A percentile compares a stretch with the other conserved stretches of the same genome.
Conservation (phyloP, 768 basidiomycete species). For the Termitomyces sp. region DNA sequence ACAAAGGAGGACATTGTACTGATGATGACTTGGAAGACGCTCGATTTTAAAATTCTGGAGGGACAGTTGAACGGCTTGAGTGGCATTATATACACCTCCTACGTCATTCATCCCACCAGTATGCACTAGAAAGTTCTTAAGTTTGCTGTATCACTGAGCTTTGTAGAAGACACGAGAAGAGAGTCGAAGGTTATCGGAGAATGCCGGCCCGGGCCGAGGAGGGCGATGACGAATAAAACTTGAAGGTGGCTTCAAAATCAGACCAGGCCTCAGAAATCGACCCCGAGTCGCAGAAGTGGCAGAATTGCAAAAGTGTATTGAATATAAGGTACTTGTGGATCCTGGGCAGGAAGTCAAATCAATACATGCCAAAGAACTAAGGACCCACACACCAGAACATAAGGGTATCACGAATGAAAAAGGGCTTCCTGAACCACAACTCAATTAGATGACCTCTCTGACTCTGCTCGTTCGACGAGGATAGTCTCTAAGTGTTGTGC, state of each 20-base stretch:
- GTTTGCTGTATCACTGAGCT: neutral
- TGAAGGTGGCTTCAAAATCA: too few relatives aligned
- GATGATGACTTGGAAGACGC: neutral
- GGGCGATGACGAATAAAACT: neutral
- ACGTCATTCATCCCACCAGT: neutral
- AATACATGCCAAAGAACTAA: neutral
- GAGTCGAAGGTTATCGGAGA: neutral
- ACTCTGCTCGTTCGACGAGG: slow-evolving; percentile 30
- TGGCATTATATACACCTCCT: neutral
- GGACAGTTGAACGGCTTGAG: neutral
- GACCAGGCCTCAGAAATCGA: too few relatives aligned
- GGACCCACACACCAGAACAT: neutral
- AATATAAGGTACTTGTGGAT: too few relatives aligned
- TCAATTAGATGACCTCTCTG: slow-evolving; percentile 22
- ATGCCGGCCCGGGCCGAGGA: neutral
- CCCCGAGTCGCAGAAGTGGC: neutral
- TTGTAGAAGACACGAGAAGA: neutral
- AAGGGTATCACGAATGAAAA: neutral
- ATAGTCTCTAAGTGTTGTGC: slow-evolving; percentile 41
- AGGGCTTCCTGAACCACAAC: slow-evolving; percentile 2
- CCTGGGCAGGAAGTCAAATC: neutral
- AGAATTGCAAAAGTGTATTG: too few relatives aligned
- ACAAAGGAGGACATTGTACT: slow-evolving; percentile 25
- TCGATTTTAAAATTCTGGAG: neutral
- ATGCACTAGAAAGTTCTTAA: neutral